These are phyloP conservation scores for Elongisporangium anandrum DNA, from an alignment of 352 stramenopile genomes.

Conservation along the genomic window DNA sequence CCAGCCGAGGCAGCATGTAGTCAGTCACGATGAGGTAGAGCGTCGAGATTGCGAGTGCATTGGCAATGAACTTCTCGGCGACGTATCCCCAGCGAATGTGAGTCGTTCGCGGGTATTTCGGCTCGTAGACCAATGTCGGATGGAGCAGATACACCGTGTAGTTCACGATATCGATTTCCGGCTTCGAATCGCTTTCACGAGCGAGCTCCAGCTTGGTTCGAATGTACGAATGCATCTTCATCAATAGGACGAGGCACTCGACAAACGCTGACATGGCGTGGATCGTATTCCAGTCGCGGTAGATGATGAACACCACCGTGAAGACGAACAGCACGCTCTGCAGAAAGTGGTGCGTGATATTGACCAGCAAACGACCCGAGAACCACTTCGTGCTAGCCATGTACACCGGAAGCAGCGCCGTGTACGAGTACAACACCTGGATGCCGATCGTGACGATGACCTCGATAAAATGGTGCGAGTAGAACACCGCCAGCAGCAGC, in stretches of 20 bases:
- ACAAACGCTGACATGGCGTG: constrained; percentile 73
- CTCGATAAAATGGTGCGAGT: constrained; percentile 66
- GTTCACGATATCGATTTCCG: constrained; percentile 38
- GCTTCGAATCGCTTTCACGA: constrained; percentile 20
- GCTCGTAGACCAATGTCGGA: constrained; percentile 94
- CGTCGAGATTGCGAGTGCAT: constrained; percentile 73
- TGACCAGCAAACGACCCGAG: constrained; percentile 42
- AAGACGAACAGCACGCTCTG: constrained; percentile 73
- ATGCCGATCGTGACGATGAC: constrained; percentile 63
- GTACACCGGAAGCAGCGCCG: constrained; percentile 64
- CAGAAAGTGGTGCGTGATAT: constrained; percentile 64
- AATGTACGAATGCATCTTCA: constrained; percentile 86
- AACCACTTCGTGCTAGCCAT: constrained; percentile 41
- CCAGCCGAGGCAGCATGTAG: constrained; percentile 80
- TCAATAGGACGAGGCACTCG: constrained; percentile 68
- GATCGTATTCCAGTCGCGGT: constrained; percentile 70
- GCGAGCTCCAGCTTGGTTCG: constrained; percentile 63
- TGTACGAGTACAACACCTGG: constrained; percentile 68
- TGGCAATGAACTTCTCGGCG: constrained; percentile 67
- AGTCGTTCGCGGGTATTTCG: constrained; percentile 84
- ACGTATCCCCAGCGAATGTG: constrained; percentile 86
- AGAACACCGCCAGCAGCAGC: constrained; percentile 65
- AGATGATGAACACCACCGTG: constrained; percentile 61
- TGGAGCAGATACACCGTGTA: constrained; percentile 70
- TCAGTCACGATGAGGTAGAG: constrained; percentile 91